phyloP scores from a whole-genome alignment of 2,329 filamentous ascomycete species.

The Aspergillus sp. region DNA sequence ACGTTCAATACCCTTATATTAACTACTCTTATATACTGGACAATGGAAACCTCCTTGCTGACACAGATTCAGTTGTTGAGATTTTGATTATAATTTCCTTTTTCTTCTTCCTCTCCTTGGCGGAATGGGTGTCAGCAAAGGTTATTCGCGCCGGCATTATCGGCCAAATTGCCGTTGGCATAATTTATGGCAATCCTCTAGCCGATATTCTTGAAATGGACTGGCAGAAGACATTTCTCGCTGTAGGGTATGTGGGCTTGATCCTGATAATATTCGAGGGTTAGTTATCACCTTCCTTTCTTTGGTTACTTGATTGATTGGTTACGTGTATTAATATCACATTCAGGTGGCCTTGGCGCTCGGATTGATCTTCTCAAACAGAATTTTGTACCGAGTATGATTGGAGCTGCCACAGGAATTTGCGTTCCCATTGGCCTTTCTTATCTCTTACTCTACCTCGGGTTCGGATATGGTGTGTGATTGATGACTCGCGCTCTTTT shows the following conservation, averaged over 20 bases:
- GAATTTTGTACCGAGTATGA: conserved; percentile 38
- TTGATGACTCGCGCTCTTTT: no score
- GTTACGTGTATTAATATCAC: conserved; percentile 3
- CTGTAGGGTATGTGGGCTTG: conserved; percentile 43
- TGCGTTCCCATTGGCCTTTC: conserved; percentile 42
- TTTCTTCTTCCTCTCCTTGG: conserved; percentile 38
- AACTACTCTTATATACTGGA: no score
- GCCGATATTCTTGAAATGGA: conserved; percentile 36
- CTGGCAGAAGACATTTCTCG: conserved; percentile 44
- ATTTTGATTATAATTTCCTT: conserved; percentile 41
- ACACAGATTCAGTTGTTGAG: conserved; percentile 27
- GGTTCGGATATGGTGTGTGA: conserved; percentile 38
- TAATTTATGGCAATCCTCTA: conserved; percentile 42
- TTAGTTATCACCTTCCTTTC: no score
- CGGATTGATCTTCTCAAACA: conserved; percentile 42
- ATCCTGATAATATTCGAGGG: conserved; percentile 47
- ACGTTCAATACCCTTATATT: conserved; percentile 8
- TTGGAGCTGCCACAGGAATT: conserved; percentile 41
- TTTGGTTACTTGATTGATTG: not conserved
- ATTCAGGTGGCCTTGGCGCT: conserved; percentile 40
- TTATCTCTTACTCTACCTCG: conserved; percentile 38
- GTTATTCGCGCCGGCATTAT: conserved; percentile 41
- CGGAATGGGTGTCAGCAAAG: conserved; percentile 38
- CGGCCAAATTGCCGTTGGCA: conserved; percentile 42
- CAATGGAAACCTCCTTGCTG: conserved; percentile 2